Conservation (phyloP, 192 early-diverging fungal genomes). For the Helicostylum pulchrum region DNA sequence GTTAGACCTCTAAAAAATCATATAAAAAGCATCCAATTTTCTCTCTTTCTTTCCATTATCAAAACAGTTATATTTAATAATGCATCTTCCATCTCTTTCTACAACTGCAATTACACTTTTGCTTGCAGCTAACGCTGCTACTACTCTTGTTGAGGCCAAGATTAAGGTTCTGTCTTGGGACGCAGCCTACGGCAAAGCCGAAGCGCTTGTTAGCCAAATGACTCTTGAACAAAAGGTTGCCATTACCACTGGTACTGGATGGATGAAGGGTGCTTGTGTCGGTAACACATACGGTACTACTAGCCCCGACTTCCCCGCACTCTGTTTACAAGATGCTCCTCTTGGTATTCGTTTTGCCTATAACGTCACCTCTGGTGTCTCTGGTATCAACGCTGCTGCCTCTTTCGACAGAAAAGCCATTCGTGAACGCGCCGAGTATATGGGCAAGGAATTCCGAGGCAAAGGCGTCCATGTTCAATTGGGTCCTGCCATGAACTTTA, state of each 20-base stretch:
- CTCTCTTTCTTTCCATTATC: too few species aligned
- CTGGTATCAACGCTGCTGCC: slow-evolving; percentile 57
- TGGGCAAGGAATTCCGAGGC: slow-evolving; percentile 54
- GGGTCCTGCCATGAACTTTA: slow-evolving; percentile 40
- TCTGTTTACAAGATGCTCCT: slow-evolving; percentile 35
- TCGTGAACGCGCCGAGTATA: slow-evolving; percentile 36
- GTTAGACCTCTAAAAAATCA: too few species aligned
- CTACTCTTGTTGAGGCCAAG: neutral
- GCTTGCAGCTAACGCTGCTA: neutral
- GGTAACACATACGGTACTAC: slow-evolving; percentile 45
- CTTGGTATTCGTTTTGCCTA: slow-evolving; percentile 40
- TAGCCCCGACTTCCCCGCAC: slow-evolving; percentile 43
- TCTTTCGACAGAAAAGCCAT: slow-evolving; percentile 56
- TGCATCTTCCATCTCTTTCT: slow-evolving; percentile 12
- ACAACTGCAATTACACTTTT: neutral
- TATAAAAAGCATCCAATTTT: too few species aligned
- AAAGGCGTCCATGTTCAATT: slow-evolving; percentile 58
- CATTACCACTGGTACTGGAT: slow-evolving; percentile 50
- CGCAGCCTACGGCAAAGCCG: slow-evolving; percentile 20
- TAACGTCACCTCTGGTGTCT: slow-evolving; percentile 41
- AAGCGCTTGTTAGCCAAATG: slow-evolving; percentile 35
- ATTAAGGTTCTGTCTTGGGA: slow-evolving; percentile 18
- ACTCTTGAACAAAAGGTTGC: slow-evolving; percentile 45
- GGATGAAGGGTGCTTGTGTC: slow-evolving; percentile 38
- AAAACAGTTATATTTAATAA: neutral